Percentiles rank a stretch among this genome's conserved stretches.
These are phyloP conservation scores for Elsinoe fawcettii DNA, from an alignment of 2,329 filamentous ascomycete genomes.

Conservation along the genomic window DNA sequence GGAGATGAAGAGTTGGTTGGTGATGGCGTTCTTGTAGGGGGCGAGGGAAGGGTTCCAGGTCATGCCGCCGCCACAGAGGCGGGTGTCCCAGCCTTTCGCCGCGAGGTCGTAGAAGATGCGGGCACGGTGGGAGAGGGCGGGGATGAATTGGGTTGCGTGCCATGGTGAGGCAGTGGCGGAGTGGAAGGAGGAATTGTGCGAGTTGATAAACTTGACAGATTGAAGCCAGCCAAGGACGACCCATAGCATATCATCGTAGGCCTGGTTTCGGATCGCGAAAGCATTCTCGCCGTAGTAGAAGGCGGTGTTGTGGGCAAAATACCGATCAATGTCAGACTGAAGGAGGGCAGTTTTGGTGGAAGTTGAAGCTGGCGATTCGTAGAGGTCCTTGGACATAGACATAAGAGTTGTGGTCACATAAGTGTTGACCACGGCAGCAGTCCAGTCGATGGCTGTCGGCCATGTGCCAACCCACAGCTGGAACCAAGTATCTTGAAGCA, in stretches of 20 bases:
- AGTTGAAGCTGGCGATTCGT: not conserved
- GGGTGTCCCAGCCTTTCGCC: constrained; percentile 69
- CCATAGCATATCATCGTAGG: constrained; percentile 93
- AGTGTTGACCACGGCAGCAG: constrained; percentile 73
- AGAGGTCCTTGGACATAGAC: constrained; percentile 7
- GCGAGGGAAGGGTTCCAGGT: constrained; percentile 72
- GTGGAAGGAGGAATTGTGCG: constrained; percentile 57
- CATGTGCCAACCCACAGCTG: constrained; percentile 69
- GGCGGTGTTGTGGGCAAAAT: constrained; percentile 66
- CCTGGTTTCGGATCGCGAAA: constrained; percentile 64
- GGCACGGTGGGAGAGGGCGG: constrained; percentile 72
- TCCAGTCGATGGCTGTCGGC: constrained; percentile 89
- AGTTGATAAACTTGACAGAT: constrained; percentile 63
- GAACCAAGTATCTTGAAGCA: constrained; percentile 73
- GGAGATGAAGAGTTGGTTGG: constrained; percentile 81
- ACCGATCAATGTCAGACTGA: constrained; percentile 51
- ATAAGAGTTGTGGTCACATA: constrained; percentile 50
- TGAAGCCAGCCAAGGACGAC: constrained; percentile 89
- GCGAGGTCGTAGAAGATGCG: constrained; percentile 80
- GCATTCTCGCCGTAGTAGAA: constrained; percentile 86
- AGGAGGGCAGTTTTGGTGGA: not conserved
- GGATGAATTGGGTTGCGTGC: constrained; percentile 71
- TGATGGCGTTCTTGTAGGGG: constrained; percentile 95
- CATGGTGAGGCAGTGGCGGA: constrained; percentile 47
- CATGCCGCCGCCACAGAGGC: constrained; percentile 81